phyloP scores from a whole-genome alignment of 352 stramenopile genomes.

The Aphanomyces cochlioides region DNA sequence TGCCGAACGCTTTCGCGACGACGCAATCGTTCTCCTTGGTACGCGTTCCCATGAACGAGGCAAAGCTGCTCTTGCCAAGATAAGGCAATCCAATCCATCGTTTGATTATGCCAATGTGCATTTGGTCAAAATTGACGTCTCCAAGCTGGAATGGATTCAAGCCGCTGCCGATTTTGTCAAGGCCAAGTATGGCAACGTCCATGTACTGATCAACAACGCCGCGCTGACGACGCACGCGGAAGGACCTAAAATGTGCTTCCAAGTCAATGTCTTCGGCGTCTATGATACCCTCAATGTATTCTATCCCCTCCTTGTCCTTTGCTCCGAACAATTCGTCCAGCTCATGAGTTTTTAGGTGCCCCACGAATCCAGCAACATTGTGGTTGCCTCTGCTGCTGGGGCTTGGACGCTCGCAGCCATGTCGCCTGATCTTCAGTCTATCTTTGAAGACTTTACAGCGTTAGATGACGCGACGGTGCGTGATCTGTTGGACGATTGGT shows the following conservation, averaged over 20 bases:
- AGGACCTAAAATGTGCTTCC: conserved; percentile 13
- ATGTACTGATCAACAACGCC: conserved; percentile 27
- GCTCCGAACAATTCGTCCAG: neutral
- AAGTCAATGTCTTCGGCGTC: conserved; percentile 21
- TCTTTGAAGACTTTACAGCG: neutral
- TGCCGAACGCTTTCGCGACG: neutral
- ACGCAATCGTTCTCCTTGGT: conserved; percentile 16
- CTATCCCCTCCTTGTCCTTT: neutral
- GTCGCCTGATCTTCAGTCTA: neutral
- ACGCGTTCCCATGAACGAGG: neutral
- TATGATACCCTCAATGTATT: conserved; percentile 10
- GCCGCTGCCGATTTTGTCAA: neutral
- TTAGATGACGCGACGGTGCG: neutral
- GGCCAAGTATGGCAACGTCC: neutral
- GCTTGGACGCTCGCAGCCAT: neutral
- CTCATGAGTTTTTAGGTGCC: neutral
- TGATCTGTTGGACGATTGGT: neutral
- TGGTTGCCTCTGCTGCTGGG: neutral
- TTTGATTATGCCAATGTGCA: conserved; percentile 9
- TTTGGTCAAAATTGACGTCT: conserved; percentile 4
- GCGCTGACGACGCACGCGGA: neutral
- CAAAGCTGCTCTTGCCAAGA: neutral
- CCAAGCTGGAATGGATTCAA: conserved; percentile 9
- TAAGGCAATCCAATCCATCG: neutral
- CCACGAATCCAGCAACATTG: neutral